A percentile compares a stretch with the other conserved stretches of the same genome.
These are phyloP conservation scores for Tranzscheliella williamsii DNA, from an alignment of 1,284 basidiomycete species.

Conservation along the genomic window DNA sequence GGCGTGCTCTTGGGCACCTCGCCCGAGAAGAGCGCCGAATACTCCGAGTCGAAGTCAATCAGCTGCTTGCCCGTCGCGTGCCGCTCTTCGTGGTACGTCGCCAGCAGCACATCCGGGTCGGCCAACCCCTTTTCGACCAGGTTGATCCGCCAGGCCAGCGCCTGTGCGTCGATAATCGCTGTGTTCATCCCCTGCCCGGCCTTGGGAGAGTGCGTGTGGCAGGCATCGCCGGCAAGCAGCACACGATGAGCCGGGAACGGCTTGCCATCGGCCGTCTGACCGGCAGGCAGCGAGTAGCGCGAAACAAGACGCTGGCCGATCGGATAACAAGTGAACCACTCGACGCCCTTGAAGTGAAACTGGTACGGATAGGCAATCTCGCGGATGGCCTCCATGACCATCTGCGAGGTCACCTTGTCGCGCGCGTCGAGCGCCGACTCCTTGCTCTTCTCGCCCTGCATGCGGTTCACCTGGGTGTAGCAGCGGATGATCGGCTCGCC, in stretches of 20 bases:
- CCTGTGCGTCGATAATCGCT: conserved; percentile 63
- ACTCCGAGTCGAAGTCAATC: conserved; percentile 62
- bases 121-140: conserved; percentile 62
- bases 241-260: conserved; percentile 53
- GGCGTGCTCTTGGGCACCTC: conserved; percentile 54
- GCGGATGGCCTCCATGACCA: conserved; percentile 61
- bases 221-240: conserved; percentile 62
- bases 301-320: conserved; percentile 50
- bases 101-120: conserved; percentile 54
- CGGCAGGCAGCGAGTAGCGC: conserved; percentile 47
- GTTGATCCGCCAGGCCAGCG: conserved; percentile 63
- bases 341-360: conserved; percentile 61
- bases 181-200: conserved; percentile 63
- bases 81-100: conserved; percentile 62
- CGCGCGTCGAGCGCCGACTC: conserved; percentile 45
- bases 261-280: conserved; percentile 10
- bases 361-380: conserved; percentile 63
- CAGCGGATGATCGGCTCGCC: conserved; percentile 59
- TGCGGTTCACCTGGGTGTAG: conserved; percentile 60
- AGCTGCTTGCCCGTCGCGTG: conserved; percentile 62
- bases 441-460: conserved; percentile 50
- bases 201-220: conserved; percentile 63
- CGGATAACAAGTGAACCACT: conserved; percentile 63
- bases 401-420: conserved; percentile 58
- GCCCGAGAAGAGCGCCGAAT: conserved; percentile 61